phyloP scores from a whole-genome alignment of 2,329 filamentous ascomycete genomes.

The Neofusicoccum sp. region DNA sequence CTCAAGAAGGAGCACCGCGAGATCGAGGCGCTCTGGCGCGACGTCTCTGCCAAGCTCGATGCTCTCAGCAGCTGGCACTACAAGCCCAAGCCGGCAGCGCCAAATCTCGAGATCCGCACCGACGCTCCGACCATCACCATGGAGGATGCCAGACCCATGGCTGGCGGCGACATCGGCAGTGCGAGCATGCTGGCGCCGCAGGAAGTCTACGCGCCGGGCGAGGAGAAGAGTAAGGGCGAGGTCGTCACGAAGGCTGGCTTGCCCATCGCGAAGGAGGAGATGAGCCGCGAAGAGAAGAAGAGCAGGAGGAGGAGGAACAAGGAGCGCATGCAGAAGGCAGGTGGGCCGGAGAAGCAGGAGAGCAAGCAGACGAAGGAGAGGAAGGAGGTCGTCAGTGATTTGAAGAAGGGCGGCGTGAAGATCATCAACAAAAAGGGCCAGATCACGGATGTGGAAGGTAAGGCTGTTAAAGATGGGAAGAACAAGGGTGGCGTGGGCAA shows the following conservation, averaged over 20 bases:
- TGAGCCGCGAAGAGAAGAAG: constrained; percentile 81
- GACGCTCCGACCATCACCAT: constrained; percentile 90
- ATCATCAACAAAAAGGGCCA: constrained; percentile 89
- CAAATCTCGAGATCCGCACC: constrained; percentile 80
- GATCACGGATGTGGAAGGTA: constrained; percentile 78
- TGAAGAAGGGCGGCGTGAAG: constrained; percentile 85
- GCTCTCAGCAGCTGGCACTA: constrained; percentile 92
- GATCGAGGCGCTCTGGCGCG: constrained; percentile 78
- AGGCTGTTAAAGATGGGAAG: constrained; percentile 55
- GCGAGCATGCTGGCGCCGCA: constrained; percentile 82
- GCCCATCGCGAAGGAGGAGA: constrained; percentile 77
- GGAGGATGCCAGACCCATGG: constrained; percentile 91
- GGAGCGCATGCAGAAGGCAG: constrained; percentile 73
- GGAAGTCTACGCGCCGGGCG: constrained; percentile 84
- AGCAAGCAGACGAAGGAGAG: constrained; percentile 60
- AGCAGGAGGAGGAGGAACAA: constrained; percentile 76
- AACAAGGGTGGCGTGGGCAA: constrained; percentile 30
- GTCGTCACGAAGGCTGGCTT: constrained; percentile 74
- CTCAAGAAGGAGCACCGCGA: constrained; percentile 78
- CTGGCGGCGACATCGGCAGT: constrained; percentile 68
- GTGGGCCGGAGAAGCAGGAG: constrained; percentile 43
- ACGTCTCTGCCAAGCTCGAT: constrained; percentile 77
- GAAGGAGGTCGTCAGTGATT: constrained; percentile 60
- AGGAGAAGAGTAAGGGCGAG: constrained; percentile 66
- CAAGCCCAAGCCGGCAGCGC: constrained; percentile 79